Conservation (phyloP, 768 basidiomycete genomes). For the Rhodotorula graminis region DNA sequence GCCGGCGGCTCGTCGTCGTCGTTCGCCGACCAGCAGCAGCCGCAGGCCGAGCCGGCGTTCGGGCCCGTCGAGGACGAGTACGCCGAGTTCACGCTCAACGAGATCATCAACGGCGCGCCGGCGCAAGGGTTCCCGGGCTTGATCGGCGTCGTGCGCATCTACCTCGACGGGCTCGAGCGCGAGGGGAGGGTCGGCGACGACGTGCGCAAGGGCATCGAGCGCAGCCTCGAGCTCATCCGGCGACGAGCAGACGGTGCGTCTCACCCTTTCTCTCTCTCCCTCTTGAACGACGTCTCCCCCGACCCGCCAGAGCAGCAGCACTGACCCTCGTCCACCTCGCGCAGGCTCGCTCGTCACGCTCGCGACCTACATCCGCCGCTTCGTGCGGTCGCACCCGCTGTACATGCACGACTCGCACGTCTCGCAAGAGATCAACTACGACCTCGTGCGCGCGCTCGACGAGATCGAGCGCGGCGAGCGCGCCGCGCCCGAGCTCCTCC, state of each 20-base stretch:
- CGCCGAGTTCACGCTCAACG: conserved; percentile 83
- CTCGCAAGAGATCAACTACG: conserved; percentile 85
- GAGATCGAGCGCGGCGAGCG: conserved; percentile 65
- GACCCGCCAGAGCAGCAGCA: not conserved
- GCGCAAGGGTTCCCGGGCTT: conserved; percentile 32
- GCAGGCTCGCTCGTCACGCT: conserved; percentile 70
- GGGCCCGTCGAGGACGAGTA: conserved; percentile 72
- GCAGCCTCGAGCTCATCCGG: conserved; percentile 68
- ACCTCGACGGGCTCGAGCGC: conserved; percentile 79
- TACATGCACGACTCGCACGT: conserved; percentile 93
- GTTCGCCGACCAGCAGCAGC: no score
- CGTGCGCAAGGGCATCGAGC: conserved; percentile 57
- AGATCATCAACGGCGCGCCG: conserved; percentile 92
- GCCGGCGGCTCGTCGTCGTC: no score
- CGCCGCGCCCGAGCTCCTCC: conserved; percentile 54
- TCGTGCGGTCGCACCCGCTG: conserved; percentile 81
- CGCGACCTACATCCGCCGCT: conserved; percentile 88
- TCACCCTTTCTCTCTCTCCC: no score
- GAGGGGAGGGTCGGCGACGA: conserved; percentile 44
- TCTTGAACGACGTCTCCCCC: not conserved
- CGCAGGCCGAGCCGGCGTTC: conserved; percentile 13
- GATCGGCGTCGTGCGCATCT: conserved; percentile 46
- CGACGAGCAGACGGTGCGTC: conserved; percentile 70
- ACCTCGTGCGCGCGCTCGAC: conserved; percentile 80
- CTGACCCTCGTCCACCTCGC: conserved; percentile 13